These are phyloP conservation scores for Babesia gibsoni DNA, from an alignment of 169 alveolate species.

Conservation along the genomic window DNA sequence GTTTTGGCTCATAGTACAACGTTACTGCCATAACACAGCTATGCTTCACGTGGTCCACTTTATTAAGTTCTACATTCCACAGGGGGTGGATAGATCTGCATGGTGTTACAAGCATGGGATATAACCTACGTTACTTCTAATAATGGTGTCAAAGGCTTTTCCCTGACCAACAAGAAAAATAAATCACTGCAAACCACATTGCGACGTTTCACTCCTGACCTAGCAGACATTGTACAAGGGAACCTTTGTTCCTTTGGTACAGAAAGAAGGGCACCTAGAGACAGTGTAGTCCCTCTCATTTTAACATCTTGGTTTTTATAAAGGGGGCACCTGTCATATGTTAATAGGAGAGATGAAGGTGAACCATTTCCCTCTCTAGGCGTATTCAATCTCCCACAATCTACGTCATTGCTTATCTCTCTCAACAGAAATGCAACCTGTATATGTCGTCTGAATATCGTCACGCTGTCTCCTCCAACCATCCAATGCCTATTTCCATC, in stretches of 20 bases:
- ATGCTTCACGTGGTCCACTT: neutral
- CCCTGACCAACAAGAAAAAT: conserved; percentile 10
- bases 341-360: neutral
- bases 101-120: neutral
- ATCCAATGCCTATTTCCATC: too few relatives aligned
- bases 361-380: neutral
- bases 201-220: neutral
- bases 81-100: conserved; percentile 53
- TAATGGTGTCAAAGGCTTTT: neutral
- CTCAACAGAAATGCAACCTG: conserved; percentile 15
- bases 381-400: neutral
- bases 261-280: conserved; percentile 6
- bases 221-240: conserved; percentile 13
- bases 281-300: conserved; percentile 12
- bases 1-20: conserved; percentile 43
- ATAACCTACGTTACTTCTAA: conserved; percentile 18
- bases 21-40: conserved; percentile 17
- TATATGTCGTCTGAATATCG: conserved; percentile 11
- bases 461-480: neutral
- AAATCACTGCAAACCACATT: conserved; percentile 6
- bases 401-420: neutral
- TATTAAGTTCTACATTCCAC: conserved; percentile 43
- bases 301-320: conserved; percentile 1
- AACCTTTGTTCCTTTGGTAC: neutral
- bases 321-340: conserved; percentile 47